phyloP scores from a whole-genome alignment of 495 filamentous ascomycete genomes.

The Neurospora sp. region DNA sequence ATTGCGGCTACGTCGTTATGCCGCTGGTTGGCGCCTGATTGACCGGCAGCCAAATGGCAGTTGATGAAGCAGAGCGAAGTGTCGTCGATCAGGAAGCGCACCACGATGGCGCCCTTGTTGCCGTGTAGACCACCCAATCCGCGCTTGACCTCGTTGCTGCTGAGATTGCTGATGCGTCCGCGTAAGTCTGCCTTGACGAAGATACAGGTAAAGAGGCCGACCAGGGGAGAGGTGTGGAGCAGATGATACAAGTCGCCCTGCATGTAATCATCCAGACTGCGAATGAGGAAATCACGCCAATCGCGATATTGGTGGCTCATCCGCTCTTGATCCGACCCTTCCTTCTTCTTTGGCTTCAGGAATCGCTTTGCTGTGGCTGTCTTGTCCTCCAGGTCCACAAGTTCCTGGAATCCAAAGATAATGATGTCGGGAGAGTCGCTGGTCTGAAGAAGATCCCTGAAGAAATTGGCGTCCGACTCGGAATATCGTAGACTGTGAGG shows the following conservation, averaged over 20 bases:
- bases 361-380: slow-evolving; percentile 87
- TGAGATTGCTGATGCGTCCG: slow-evolving; percentile 63
- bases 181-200: slow-evolving; percentile 79
- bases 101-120: slow-evolving; percentile 91
- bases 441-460: slow-evolving; percentile 59
- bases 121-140: slow-evolving; percentile 90
- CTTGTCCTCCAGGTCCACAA: slow-evolving; percentile 95
- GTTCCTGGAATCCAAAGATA: slow-evolving; percentile 94
- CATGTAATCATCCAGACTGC: slow-evolving; percentile 73
- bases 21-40: slow-evolving; percentile 76
- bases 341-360: slow-evolving; percentile 78
- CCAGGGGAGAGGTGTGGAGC: slow-evolving; percentile 77
- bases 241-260: slow-evolving; percentile 65
- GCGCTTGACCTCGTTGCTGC: slow-evolving; percentile 77
- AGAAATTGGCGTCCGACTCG: slow-evolving; percentile 58
- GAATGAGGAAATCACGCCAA: slow-evolving; percentile 82
- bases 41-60: slow-evolving; percentile 92
- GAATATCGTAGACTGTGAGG: slow-evolving; percentile 67
- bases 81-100: slow-evolving; percentile 86
- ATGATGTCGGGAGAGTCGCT: slow-evolving; percentile 78
- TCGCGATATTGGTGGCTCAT: slow-evolving; percentile 97
- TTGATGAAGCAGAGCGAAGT: slow-evolving; percentile 93
- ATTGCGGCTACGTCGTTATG: slow-evolving; percentile 92
- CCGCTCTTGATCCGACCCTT: slow-evolving; percentile 77
- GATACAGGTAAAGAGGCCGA: slow-evolving; percentile 91